Percentiles rank a stretch among this genome's conserved stretches.
Evolutionary conservation across 345 rosid genomes (phyloP).

Genomic region (Citrus trifoliata): DNA sequence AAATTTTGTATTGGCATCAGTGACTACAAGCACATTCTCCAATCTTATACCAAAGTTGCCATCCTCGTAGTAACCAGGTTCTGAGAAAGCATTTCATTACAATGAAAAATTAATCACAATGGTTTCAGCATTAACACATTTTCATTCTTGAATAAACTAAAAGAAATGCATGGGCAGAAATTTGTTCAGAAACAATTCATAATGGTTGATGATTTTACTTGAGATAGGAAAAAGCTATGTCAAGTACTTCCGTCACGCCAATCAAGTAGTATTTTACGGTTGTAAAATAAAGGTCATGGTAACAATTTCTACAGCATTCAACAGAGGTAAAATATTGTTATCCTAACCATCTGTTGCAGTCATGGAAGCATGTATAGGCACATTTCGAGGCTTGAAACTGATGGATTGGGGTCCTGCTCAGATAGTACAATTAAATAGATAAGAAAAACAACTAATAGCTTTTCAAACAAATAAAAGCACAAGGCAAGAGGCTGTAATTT

Average conservation of each 20-base stretch:
- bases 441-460: background rate
- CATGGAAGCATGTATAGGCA: conserved; percentile 96
- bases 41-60: conserved; percentile 91
- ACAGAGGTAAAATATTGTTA: background rate
- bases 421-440: conserved; percentile 5
- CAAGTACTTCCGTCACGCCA: too few species aligned
- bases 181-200: background rate
- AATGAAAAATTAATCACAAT: background rate
- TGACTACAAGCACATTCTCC: conserved; percentile 89
- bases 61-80: conserved; percentile 94
- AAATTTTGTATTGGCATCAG: conserved; percentile 66
- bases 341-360: conserved; percentile 94
- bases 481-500: conserved; percentile 1
- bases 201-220: background rate
- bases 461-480: background rate
- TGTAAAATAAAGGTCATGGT: background rate
- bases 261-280: too few species aligned
- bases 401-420: conserved; percentile 89
- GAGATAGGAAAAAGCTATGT: background rate
- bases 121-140: background rate
- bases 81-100: conserved; percentile 33
- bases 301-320: background rate
- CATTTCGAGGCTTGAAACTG: conserved; percentile 82
- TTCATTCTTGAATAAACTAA: background rate
- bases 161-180: background rate